phyloP scores from a whole-genome alignment of 2,329 filamentous ascomycete genomes.

The Dothideomycetes sp. region DNA sequence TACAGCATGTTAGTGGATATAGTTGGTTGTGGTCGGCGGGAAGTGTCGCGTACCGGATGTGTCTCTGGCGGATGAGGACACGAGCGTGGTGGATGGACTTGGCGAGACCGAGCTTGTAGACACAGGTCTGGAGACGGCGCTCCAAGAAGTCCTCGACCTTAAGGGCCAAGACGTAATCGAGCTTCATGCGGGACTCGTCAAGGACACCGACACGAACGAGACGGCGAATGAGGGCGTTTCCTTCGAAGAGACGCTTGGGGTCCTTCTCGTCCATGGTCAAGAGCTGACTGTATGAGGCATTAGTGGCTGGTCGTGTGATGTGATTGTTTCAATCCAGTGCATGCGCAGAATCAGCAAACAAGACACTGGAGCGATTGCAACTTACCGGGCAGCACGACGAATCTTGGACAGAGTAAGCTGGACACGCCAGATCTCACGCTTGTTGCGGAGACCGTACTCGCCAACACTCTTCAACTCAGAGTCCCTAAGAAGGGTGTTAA shows the following conservation, averaged over 20 bases:
- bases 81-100: slow-evolving; percentile 99
- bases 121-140: slow-evolving; percentile 98
- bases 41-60: slow-evolving; percentile 64
- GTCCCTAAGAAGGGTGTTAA: slow-evolving; percentile 70
- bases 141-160: slow-evolving; percentile 99
- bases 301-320: slow-evolving; percentile 2
- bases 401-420: slow-evolving; percentile 99
- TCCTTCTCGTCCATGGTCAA: slow-evolving; percentile 99
- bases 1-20: slow-evolving; percentile 20
- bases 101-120: slow-evolving; percentile 99
- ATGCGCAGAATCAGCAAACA: slow-evolving; percentile 10
- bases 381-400: slow-evolving; percentile 99
- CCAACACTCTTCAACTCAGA: slow-evolving; percentile 99
- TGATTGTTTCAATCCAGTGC: slow-evolving; percentile 3
- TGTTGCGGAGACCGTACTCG: slow-evolving; percentile 99
- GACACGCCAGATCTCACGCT: slow-evolving; percentile 99
- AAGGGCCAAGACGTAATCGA: slow-evolving; percentile 99
- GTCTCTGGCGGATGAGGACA: slow-evolving; percentile 98
- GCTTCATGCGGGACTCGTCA: slow-evolving; percentile 99
- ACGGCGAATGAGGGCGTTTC: slow-evolving; percentile 99
- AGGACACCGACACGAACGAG: slow-evolving; percentile 99
- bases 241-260: slow-evolving; percentile 99
- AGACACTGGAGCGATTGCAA: slow-evolving; percentile 7
- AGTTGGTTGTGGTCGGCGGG: slow-evolving; percentile 1
- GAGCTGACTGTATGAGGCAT: slow-evolving; percentile 66